These are phyloP conservation scores for Solanum appendiculatum DNA, from an alignment of 257 asterid genomes.

Conservation along the genomic window DNA sequence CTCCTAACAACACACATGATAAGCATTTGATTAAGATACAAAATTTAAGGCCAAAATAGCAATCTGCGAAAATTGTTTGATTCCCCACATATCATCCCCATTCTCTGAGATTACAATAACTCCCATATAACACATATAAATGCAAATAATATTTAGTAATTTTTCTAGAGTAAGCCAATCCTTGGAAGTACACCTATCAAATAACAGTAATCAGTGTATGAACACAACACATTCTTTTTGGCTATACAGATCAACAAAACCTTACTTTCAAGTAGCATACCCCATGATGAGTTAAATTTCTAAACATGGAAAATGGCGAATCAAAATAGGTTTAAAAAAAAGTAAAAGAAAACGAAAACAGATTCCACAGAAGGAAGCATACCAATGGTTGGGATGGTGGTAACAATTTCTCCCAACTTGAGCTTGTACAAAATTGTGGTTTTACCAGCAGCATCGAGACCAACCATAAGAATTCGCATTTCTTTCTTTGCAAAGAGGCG, in stretches of 20 bases:
- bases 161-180: not conserved
- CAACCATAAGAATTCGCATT: conserved; percentile 10
- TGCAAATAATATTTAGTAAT: not conserved
- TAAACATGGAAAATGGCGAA: not conserved
- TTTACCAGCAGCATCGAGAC: conserved; percentile 20
- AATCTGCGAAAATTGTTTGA: not conserved
- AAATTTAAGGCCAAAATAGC: not conserved
- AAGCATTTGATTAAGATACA: not conserved
- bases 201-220: not conserved
- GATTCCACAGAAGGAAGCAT: not conserved
- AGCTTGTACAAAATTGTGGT: conserved; percentile 16
- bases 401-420: conserved; percentile 9
- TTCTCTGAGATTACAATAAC: not conserved
- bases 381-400: conserved; percentile 10
- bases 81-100: not conserved
- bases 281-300: not conserved
- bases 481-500: not conserved
- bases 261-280: not conserved
- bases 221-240: not conserved
- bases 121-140: not conserved
- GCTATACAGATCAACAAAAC: not conserved
- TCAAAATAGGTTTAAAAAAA: not conserved
- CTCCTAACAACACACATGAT: not conserved
- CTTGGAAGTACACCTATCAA: not conserved
- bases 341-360: not conserved